Evolutionary conservation across 1,284 basidiomycete genomes (phyloP).

Genomic region (Prillingera fragicola): DNA sequence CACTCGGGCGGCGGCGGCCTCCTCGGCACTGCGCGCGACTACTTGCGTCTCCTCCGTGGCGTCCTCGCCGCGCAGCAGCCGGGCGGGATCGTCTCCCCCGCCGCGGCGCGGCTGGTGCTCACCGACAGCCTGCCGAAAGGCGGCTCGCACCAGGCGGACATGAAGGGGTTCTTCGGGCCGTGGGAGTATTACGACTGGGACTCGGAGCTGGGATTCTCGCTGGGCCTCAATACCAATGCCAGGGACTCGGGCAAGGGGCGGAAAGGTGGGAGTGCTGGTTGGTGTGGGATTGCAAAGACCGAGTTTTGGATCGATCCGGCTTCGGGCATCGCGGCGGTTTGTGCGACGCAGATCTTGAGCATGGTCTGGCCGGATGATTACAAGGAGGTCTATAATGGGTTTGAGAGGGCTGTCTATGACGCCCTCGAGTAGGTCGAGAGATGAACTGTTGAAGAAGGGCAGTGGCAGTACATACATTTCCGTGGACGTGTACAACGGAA

Average conservation of each 20-base stretch:
- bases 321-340: slow-evolving; percentile 21
- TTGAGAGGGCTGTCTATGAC: slow-evolving; percentile 32
- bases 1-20: slow-evolving; percentile 19
- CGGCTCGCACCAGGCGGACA: slow-evolving; percentile 4
- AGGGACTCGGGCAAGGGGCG: slow-evolving; percentile 12
- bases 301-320: slow-evolving; percentile 23
- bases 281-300: slow-evolving; percentile 24
- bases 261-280: slow-evolving; percentile 21
- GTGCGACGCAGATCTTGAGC: slow-evolving; percentile 30
- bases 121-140: slow-evolving; percentile 11
- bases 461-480: too few species aligned
- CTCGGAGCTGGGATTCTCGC: slow-evolving; percentile 12
- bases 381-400: slow-evolving; percentile 25
- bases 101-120: slow-evolving; percentile 23
- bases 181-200: too few species aligned
- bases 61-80: slow-evolving; percentile 21
- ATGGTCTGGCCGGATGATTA: too few species aligned
- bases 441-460: too few species aligned
- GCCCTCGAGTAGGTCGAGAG: slow-evolving; percentile 23
- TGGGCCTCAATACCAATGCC: slow-evolving; percentile 8
- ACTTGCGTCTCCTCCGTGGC: slow-evolving; percentile 18
- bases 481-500: too few species aligned
- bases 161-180: too few species aligned
- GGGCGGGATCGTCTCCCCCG: slow-evolving; percentile 22
- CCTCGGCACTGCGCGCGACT: slow-evolving; percentile 16